A percentile compares a stretch with the other conserved stretches of the same genome.
Evolutionary conservation across 2,329 filamentous ascomycete species (phyloP).

Genomic region (Colletotrichum melonis): DNA sequence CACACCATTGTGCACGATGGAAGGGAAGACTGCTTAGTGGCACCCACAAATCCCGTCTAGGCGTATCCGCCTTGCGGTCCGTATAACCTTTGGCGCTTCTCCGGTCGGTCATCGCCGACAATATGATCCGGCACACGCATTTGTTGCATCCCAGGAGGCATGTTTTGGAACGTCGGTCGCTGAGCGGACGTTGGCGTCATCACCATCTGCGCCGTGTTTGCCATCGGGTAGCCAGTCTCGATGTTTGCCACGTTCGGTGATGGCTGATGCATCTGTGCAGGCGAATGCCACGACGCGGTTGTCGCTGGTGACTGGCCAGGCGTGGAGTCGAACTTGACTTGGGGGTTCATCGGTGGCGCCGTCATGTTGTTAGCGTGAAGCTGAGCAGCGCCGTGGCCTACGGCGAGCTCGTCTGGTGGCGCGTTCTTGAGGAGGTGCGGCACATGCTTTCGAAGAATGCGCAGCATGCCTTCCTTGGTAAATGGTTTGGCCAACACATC

Average conservation of each 20-base stretch:
- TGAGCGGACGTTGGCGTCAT: conserved; percentile 44
- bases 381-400: conserved; percentile 44
- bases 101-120: conserved; percentile 54
- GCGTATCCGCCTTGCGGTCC: conserved; percentile 54
- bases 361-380: conserved; percentile 50
- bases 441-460: conserved; percentile 89
- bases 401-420: conserved; percentile 54
- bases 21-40: background rate
- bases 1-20: background rate
- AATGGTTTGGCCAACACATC: conserved; percentile 98
- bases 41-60: conserved; percentile 37
- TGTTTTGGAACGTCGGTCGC: conserved; percentile 49
- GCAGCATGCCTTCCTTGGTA: conserved; percentile 86
- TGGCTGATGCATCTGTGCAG: conserved; percentile 62
- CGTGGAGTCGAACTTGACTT: conserved; percentile 62
- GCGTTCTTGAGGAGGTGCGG: conserved; percentile 82
- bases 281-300: conserved; percentile 62
- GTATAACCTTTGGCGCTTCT: conserved; percentile 66
- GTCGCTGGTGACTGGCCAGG: conserved; percentile 65
- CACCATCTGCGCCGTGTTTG: conserved; percentile 53
- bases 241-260: conserved; percentile 56
- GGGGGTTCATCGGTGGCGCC: conserved; percentile 41
- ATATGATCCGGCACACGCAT: conserved; percentile 47
- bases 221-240: conserved; percentile 59
- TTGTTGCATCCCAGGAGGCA: conserved; percentile 48